phyloP scores from a whole-genome alignment of 2,329 filamentous ascomycete genomes.

The Clarireedia paspali region DNA sequence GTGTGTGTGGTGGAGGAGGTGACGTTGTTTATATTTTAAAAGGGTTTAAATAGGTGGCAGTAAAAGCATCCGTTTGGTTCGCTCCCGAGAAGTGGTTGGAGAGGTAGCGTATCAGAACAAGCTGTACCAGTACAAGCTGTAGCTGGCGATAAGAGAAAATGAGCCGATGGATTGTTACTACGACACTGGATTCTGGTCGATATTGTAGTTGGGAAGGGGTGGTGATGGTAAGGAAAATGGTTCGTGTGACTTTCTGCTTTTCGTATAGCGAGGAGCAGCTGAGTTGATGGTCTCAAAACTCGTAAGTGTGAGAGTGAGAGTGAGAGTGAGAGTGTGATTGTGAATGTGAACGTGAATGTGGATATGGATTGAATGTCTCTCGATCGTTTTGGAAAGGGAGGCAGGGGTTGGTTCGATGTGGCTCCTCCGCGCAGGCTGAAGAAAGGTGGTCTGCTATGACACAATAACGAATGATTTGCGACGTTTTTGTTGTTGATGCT shows the following conservation, averaged over 20 bases:
- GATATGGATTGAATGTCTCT: background rate
- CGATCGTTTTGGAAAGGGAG: too few species aligned
- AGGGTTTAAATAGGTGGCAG: background rate
- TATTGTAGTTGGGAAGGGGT: background rate
- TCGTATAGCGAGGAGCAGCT: background rate
- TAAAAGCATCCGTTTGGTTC: background rate
- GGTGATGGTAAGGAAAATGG: background rate
- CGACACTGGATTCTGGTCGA: background rate
- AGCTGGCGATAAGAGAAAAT: background rate
- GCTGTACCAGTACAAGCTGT: too few species aligned
- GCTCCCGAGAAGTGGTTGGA: background rate
- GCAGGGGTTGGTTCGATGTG: background rate
- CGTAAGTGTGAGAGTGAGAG: background rate
- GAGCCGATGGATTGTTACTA: background rate
- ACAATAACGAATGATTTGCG: background rate
- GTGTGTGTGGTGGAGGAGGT: background rate
- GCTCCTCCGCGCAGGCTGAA: background rate
- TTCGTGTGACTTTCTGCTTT: slow-evolving; percentile 2
- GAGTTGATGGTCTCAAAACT: background rate
- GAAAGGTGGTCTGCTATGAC: background rate
- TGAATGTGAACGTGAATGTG: background rate
- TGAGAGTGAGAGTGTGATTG: background rate
- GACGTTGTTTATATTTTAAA: background rate
- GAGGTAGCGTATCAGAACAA: too few species aligned
- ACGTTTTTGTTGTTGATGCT: background rate